Conservation (phyloP, 2,329 filamentous ascomycete genomes). For the Mycosphaerella sp. region DNA sequence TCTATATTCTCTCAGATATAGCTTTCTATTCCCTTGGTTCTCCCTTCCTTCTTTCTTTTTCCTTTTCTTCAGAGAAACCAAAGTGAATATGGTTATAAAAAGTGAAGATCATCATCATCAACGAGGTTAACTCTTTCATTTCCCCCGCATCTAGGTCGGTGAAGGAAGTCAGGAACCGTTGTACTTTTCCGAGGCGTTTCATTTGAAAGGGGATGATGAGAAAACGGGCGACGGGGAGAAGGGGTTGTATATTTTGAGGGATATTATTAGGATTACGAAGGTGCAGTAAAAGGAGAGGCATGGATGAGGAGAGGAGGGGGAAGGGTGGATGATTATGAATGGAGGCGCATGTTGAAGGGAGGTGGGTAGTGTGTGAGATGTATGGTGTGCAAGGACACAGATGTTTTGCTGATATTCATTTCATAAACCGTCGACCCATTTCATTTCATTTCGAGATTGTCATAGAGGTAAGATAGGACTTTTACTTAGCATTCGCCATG, state of each 20-base stretch:
- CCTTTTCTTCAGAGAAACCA: too few relatives aligned
- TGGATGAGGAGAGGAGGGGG: not conserved
- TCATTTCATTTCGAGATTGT: too few relatives aligned
- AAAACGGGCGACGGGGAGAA: not conserved
- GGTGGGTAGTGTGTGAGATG: too few relatives aligned
- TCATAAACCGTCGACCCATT: too few relatives aligned
- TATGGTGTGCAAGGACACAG: too few relatives aligned
- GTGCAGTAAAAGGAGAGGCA: not conserved
- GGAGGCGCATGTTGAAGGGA: too few relatives aligned
- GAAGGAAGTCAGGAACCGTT: not conserved
- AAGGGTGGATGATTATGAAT: too few relatives aligned
- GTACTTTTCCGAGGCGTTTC: constrained; percentile 3
- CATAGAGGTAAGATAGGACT: too few relatives aligned
- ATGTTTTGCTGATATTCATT: too few relatives aligned
- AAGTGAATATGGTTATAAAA: too few relatives aligned
- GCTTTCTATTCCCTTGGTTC: not conserved
- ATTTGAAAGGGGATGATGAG: not conserved
- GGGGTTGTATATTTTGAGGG: not conserved
- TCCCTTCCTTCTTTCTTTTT: too few relatives aligned
- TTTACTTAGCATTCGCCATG: constrained; percentile 23
- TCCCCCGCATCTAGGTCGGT: not conserved
- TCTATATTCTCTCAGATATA: too few relatives aligned
- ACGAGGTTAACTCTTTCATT: not conserved
- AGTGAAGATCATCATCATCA: not conserved
- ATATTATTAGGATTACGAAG: constrained; percentile 1